Evolutionary conservation across 1,284 basidiomycete species (phyloP).

Genomic region (Cutaneotrichosporon sp.): DNA sequence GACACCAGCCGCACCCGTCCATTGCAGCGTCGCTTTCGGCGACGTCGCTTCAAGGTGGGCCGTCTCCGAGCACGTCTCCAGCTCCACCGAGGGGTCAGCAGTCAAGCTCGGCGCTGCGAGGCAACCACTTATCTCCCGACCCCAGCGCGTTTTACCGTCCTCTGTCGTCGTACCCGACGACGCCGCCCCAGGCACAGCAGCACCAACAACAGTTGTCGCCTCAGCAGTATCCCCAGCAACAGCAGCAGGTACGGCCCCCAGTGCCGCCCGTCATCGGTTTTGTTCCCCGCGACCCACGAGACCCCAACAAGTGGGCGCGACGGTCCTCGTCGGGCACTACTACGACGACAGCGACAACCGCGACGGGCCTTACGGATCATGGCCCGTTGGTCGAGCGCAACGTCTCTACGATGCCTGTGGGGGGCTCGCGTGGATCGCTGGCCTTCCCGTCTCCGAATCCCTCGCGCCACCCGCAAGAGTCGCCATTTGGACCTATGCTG

Average conservation of each 20-base stretch:
- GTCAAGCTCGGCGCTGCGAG: background rate
- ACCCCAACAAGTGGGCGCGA: slow-evolving; percentile 5
- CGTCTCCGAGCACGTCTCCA: background rate
- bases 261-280: background rate
- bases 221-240: background rate
- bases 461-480: background rate
- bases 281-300: background rate
- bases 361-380: slow-evolving; percentile 8
- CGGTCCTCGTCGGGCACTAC: slow-evolving; percentile 31
- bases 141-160: background rate
- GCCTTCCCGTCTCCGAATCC: slow-evolving; percentile 6
- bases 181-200: background rate
- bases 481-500: background rate
- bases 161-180: background rate
- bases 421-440: background rate
- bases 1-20: background rate
- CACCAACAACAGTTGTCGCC: background rate
- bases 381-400: slow-evolving; percentile 6
- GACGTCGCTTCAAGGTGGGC: background rate
- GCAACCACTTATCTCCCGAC: background rate
- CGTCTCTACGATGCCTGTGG: slow-evolving; percentile 18
- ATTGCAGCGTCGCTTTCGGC: background rate
- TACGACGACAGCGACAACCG: slow-evolving; percentile 24
- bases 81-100: background rate
- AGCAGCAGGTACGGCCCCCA: background rate